Percentiles rank a stretch among this genome's conserved stretches.
Evolutionary conservation across 2,329 filamentous ascomycete genomes (phyloP).

Genomic region (Zymoseptoria passerinii): DNA sequence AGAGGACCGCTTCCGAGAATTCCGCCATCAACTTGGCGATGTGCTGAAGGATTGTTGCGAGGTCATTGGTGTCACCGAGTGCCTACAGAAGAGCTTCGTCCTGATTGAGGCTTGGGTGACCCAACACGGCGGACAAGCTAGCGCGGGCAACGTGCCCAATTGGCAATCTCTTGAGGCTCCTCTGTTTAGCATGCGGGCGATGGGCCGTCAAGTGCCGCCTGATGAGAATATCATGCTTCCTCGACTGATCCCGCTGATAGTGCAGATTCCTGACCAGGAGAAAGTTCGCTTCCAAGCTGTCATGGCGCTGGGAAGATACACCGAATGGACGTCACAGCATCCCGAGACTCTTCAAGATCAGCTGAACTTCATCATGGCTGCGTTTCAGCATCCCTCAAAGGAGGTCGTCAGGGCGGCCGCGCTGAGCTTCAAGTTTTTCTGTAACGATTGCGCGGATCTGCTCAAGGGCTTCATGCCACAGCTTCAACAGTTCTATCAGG

Average conservation of each 20-base stretch:
- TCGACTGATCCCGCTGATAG: conserved; percentile 84
- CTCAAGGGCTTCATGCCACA: conserved; percentile 76
- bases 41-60: conserved; percentile 95
- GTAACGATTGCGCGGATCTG: conserved; percentile 83
- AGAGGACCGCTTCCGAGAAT: conserved; percentile 94
- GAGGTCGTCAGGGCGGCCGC: conserved; percentile 90
- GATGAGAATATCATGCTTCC: conserved; percentile 82
- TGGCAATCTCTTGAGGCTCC: conserved; percentile 97
- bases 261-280: conserved; percentile 90
- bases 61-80: conserved; percentile 88
- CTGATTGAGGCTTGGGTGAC: conserved; percentile 84
- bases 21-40: conserved; percentile 94
- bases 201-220: conserved; percentile 90
- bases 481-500: conserved; percentile 85
- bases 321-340: conserved; percentile 93
- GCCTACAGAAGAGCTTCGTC: conserved; percentile 77
- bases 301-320: conserved; percentile 94
- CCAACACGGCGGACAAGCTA: conserved; percentile 68
- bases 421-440: conserved; percentile 93
- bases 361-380: conserved; percentile 89
- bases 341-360: conserved; percentile 87
- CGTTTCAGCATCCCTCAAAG: conserved; percentile 78
- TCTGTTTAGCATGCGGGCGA: conserved; percentile 87
- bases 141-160: conserved; percentile 67
- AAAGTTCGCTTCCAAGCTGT: conserved; percentile 98